Conservation (phyloP, 2,329 filamentous ascomycete species). For the Hirsutella minnesotensis region DNA sequence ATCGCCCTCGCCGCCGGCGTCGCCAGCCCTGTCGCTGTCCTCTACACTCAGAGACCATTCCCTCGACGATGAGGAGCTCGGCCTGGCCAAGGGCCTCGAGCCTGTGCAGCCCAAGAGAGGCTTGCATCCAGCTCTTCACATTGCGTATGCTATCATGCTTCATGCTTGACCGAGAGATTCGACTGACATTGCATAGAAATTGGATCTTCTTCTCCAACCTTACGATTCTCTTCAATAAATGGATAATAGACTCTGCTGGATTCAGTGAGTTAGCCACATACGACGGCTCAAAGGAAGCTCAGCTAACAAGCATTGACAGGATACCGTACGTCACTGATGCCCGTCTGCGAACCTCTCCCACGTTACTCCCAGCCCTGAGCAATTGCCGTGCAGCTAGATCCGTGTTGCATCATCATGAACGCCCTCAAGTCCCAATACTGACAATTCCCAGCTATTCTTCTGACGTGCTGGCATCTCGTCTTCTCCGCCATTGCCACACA, state of each 20-base stretch:
- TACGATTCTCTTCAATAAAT: conserved; percentile 90
- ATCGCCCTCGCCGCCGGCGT: background rate
- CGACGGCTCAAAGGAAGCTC: background rate
- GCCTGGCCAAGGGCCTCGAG: background rate
- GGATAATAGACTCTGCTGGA: conserved; percentile 62
- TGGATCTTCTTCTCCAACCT: conserved; percentile 81
- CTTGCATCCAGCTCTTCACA: conserved; percentile 22
- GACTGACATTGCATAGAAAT: conserved; percentile 25
- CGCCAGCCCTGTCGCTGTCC: background rate
- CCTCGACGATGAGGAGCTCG: conserved; percentile 16
- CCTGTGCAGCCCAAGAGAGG: conserved; percentile 3
- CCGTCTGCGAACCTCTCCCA: background rate
- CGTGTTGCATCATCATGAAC: too few species aligned
- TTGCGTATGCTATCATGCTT: conserved; percentile 13
- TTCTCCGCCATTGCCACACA: conserved; percentile 57
- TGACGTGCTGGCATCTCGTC: conserved; percentile 57
- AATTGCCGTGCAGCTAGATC: too few species aligned
- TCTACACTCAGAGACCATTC: background rate
- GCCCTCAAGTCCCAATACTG: too few species aligned
- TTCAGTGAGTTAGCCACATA: conserved; percentile 49
- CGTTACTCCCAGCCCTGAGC: too few species aligned
- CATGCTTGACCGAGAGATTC: background rate
- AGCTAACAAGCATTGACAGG: conserved; percentile 4
- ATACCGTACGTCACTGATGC: conserved; percentile 10
- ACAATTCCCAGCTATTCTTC: conserved; percentile 32